Base-by-base conservation (phyloP, 495 filamentous ascomycete genomes). In the Xylaria intraflava region DNA sequence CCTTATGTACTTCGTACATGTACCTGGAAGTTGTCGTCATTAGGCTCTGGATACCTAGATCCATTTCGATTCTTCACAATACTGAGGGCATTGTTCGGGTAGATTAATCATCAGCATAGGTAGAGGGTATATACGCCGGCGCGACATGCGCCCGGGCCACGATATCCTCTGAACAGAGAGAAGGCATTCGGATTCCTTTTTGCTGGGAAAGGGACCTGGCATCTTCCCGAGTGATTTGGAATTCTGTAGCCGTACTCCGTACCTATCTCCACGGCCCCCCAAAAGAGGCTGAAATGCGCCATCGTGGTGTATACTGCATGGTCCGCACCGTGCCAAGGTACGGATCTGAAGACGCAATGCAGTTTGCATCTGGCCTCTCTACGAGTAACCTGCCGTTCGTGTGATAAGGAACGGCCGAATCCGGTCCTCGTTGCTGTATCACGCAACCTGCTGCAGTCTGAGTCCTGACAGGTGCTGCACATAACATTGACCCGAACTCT, bases 271-370 rank as follows among this genome's bases (percentile, higher is more conserved):
- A 1, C 38, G 22, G 6, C 42, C 51, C 50, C 42, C 50, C 29
- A 33, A 46, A 53, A 53, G 43, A 53, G 51, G 51, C 51, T 53
- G 51, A 53, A 53, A 22, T 26, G 41, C 20, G 43, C 17, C 38
- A 46, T 33, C 51, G 30, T 46, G 9, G 35, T 46, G 43, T 40
- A 53, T 46, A 31, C 40, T 53, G 51, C 51, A 53, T 53, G 42
- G 30, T 29, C 45, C 10, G 42, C 31, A 39, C 43, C 45, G 33
- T 39, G 36, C 24, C 42, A 16, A 53, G 17, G 38, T 40, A 53
- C 50, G 23, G 41, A 52, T 42, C 50, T 52, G 50, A 52, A 45
- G 29, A 45, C 22, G 50, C 50, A 52, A 46, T 52, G 50, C 17
- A 27, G 16, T 29, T 46, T 40, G 42, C 40, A 53, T 53, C 24